Evolutionary conservation across 805 yeast genomes (phyloP).

Genomic region (Yarrowia deformans): DNA sequence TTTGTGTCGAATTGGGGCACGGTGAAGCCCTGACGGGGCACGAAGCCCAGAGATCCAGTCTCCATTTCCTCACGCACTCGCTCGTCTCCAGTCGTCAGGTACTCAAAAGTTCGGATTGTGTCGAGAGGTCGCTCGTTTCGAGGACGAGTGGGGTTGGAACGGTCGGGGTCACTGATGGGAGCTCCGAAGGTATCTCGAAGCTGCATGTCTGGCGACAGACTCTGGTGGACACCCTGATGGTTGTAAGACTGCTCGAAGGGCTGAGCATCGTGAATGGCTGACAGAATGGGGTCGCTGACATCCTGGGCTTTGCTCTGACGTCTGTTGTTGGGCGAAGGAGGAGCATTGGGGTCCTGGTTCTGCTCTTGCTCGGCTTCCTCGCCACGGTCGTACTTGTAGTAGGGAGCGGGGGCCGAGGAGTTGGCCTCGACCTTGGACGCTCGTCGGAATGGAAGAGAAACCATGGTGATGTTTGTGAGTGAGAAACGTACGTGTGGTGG

Average conservation of each 20-base stretch:
- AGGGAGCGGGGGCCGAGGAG: conserved; percentile 37
- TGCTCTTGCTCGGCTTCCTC: not conserved
- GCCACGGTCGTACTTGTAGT: conserved; percentile 38
- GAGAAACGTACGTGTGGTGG: not conserved
- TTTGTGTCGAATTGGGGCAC: conserved; percentile 61
- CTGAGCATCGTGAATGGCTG: conserved; percentile 94
- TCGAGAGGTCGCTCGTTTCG: conserved; percentile 97
- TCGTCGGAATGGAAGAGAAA: conserved; percentile 29
- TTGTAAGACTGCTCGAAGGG: conserved; percentile 78
- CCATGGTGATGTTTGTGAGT: conserved; percentile 17
- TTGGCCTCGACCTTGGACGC: conserved; percentile 34
- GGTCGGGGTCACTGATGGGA: conserved; percentile 77
- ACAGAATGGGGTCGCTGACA: conserved; percentile 75
- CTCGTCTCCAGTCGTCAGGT: conserved; percentile 88
- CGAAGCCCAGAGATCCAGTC: conserved; percentile 80
- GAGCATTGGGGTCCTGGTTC: conserved; percentile 36
- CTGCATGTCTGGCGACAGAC: conserved; percentile 60
- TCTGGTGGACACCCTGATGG: conserved; percentile 49
- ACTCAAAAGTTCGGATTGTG: conserved; percentile 92
- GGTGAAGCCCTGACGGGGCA: conserved; percentile 71
- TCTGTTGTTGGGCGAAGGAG: conserved; percentile 36
- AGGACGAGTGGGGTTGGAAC: conserved; percentile 90
- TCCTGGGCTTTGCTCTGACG: conserved; percentile 36
- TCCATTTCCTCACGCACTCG: conserved; percentile 82
- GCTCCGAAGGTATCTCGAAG: conserved; percentile 86